Base-by-base conservation (phyloP, 208 protist species). In the Strigomonas galati region DNA sequence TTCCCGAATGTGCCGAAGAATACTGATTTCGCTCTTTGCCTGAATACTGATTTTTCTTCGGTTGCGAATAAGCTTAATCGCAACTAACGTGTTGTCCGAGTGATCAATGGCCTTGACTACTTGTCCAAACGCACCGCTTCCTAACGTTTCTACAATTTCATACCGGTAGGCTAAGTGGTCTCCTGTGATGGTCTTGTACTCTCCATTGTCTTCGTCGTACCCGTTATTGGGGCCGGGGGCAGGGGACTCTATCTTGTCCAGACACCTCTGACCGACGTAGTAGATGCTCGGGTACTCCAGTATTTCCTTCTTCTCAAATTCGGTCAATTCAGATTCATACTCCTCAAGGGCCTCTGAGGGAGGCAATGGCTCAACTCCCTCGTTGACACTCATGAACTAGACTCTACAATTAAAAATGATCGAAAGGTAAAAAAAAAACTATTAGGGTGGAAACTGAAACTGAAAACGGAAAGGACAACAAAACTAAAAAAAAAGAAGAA, bases 161-260 rank as follows among this genome's bases (percentile, higher is more conserved):
- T 93, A 97, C 12, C 92, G 76, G 69, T 98, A 98, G 2, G 79
- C 80, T 15, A 99, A 89, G 67, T 99, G 97, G 62, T 99, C 97
- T 30, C 93, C 73, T 9, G 78, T 23, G 15, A 86, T 72, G 26
- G 96, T 74, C 14, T 79, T 77, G 78, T 99, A 99, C 51, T 98
- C 93, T 26, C 97, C 97, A 0, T 85, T 53, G 1, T 88, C 82
- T 40, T 97, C 96, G 74, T 99, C 97, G 65, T 91, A 99, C 0
- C 97, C 96, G 43, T 86, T 62, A 62, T 98, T 97, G 19, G 62
- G 54, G 0, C 79, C 79, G 6, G 44, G 57, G 0, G 69, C 74
- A 12, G 85, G 82, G 10, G 84, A 76, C 23, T 66, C 71, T 5
- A 91, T 77, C 56, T 95, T 95, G 19, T 78, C 55, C 17, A 49